Percentiles rank a stretch among this genome's conserved stretches.
phyloP scores from a whole-genome alignment of 805 yeast genomes.

The Teunomyces kruisii region DNA sequence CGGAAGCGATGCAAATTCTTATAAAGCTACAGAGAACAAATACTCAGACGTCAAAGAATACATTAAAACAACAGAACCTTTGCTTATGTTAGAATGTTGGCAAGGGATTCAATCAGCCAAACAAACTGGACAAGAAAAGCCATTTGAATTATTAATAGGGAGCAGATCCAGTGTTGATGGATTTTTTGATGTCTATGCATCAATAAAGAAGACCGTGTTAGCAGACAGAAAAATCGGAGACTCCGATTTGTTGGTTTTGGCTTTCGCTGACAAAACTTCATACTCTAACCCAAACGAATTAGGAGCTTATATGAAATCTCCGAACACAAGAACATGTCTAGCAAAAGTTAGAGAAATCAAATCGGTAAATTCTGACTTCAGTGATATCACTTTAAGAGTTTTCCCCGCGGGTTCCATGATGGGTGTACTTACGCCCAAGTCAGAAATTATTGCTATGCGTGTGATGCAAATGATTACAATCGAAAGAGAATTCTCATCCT shows the following conservation, averaged over 20 bases:
- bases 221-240: slow-evolving; percentile 62
- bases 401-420: slow-evolving; percentile 52
- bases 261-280: slow-evolving; percentile 31
- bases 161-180: slow-evolving; percentile 81
- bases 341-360: slow-evolving; percentile 81
- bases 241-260: slow-evolving; percentile 67
- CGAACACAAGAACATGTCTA: slow-evolving; percentile 54
- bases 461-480: slow-evolving; percentile 87
- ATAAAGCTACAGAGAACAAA: slow-evolving; percentile 50
- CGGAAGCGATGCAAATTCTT: slow-evolving; percentile 38
- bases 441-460: slow-evolving; percentile 64
- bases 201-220: slow-evolving; percentile 54
- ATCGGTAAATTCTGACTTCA: slow-evolving; percentile 58
- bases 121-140: slow-evolving; percentile 55
- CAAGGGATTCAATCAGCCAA: slow-evolving; percentile 78
- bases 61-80: slow-evolving; percentile 68
- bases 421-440: slow-evolving; percentile 59
- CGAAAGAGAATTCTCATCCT: slow-evolving; percentile 87
- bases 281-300: slow-evolving; percentile 16
- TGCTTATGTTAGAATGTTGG: slow-evolving; percentile 89
- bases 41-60: slow-evolving; percentile 68
- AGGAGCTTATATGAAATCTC: slow-evolving; percentile 27
- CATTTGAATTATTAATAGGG: slow-evolving; percentile 70
- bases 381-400: slow-evolving; percentile 76
- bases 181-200: slow-evolving; percentile 82